These are phyloP conservation scores for Paramecium biaurelia DNA, from an alignment of 73 alveolate genomes.

Conservation along the genomic window DNA sequence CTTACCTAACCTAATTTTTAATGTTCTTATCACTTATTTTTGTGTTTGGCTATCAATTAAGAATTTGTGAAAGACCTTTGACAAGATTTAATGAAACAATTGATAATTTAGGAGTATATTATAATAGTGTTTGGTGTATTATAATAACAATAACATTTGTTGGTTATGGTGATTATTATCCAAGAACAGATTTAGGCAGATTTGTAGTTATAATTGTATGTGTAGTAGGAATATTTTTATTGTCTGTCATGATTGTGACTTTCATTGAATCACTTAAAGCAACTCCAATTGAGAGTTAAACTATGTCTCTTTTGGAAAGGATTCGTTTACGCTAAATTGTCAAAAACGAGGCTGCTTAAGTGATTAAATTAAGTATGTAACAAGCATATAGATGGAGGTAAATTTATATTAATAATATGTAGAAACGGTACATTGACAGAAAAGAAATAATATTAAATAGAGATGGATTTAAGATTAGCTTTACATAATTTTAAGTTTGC, in stretches of 20 bases:
- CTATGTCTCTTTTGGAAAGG: conserved; percentile 43
- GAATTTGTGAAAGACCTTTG: conserved; percentile 75
- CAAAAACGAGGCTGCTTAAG: conserved; percentile 37
- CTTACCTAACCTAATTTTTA: conserved; percentile 56
- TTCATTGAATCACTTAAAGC: conserved; percentile 42
- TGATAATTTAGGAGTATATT: conserved; percentile 17
- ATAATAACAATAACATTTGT: conserved; percentile 93
- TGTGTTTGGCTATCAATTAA: conserved; percentile 69
- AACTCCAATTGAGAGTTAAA: conserved; percentile 19
- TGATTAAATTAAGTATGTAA: conserved; percentile 24
- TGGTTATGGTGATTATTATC: conserved; percentile 97
- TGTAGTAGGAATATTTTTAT: conserved; percentile 90
- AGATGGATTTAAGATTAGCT: not conserved
- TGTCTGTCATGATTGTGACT: conserved; percentile 81
- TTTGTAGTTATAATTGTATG: conserved; percentile 86
- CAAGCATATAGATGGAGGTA: not conserved
- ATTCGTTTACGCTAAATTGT: not conserved
- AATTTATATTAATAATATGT: not conserved
- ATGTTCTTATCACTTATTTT: conserved; percentile 63
- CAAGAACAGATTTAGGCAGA: conserved; percentile 96
- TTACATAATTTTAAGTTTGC: not conserved
- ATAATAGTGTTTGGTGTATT: conserved; percentile 91
- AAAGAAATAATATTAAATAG: not conserved
- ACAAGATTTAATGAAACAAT: not conserved
- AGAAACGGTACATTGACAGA: not conserved